Percentiles rank a stretch among this genome's conserved stretches.
Evolutionary conservation across 805 yeast genomes (phyloP).

Genomic region (Spathaspora arborariae): DNA sequence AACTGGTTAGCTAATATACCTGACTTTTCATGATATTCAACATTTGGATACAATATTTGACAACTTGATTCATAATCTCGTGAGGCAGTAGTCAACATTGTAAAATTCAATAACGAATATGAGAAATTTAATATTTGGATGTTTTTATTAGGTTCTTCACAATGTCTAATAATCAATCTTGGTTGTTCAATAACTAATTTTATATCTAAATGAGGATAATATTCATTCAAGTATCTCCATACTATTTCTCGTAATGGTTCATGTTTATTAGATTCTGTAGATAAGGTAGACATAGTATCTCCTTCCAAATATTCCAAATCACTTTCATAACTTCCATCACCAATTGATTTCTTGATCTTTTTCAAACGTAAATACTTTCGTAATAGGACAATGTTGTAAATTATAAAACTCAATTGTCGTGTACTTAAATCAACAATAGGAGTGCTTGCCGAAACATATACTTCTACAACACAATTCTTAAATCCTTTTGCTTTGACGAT

Average conservation of each 20-base stretch:
- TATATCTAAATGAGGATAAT: slow-evolving; percentile 28
- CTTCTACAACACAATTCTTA: slow-evolving; percentile 33
- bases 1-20: neutral
- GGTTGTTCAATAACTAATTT: slow-evolving; percentile 33
- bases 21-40: slow-evolving; percentile 27
- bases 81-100: slow-evolving; percentile 24
- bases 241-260: slow-evolving; percentile 3
- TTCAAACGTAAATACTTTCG: slow-evolving; percentile 22
- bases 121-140: slow-evolving; percentile 26
- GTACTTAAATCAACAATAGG: slow-evolving; percentile 38
- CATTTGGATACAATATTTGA: slow-evolving; percentile 30
- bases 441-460: slow-evolving; percentile 33
- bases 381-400: slow-evolving; percentile 30
- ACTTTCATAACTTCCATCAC: neutral
- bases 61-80: slow-evolving; percentile 33
- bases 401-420: slow-evolving; percentile 25
- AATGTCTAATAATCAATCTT: slow-evolving; percentile 20
- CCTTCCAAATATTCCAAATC: slow-evolving; percentile 1
- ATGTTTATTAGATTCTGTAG: neutral
- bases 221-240: slow-evolving; percentile 21
- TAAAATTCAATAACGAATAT: slow-evolving; percentile 33
- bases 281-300: neutral
- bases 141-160: slow-evolving; percentile 5
- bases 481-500: slow-evolving; percentile 33
- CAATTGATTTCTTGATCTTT: slow-evolving; percentile 10